phyloP scores from a whole-genome alignment of 495 filamentous ascomycete species.

The Paragyromitra xinjiangensis region DNA sequence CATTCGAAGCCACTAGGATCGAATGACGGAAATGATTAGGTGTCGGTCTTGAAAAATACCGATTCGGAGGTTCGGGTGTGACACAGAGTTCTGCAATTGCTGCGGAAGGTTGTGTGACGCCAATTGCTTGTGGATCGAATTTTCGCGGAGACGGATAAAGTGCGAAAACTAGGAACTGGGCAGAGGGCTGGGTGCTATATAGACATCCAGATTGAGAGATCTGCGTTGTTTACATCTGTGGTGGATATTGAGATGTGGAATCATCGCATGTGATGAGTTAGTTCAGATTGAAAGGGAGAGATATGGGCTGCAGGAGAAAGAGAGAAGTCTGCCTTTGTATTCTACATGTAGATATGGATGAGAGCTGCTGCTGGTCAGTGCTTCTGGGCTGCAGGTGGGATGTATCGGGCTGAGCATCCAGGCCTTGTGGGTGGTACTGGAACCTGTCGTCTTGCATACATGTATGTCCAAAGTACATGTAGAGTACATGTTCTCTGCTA shows the following conservation, averaged over 20 bases:
- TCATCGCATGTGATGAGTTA: slow-evolving; percentile 18
- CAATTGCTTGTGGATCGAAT: background rate
- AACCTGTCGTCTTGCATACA: background rate
- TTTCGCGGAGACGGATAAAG: background rate
- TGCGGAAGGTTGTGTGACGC: slow-evolving; percentile 8
- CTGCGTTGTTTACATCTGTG: slow-evolving; percentile 23
- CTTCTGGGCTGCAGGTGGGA: slow-evolving; percentile 41
- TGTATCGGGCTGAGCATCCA: slow-evolving; percentile 15
- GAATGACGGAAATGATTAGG: background rate
- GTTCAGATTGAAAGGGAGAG: slow-evolving; percentile 22
- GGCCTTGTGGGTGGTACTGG: slow-evolving; percentile 4
- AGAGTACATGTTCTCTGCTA: background rate
- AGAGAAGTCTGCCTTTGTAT: background rate
- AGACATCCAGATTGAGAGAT: slow-evolving; percentile 17
- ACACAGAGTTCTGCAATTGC: background rate
- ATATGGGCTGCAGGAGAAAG: background rate
- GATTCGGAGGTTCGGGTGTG: background rate
- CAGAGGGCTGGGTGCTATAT: background rate
- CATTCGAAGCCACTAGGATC: background rate
- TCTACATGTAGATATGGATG: slow-evolving; percentile 2
- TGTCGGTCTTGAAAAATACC: background rate
- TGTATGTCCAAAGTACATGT: background rate
- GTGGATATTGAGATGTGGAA: slow-evolving; percentile 7
- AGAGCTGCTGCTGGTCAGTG: slow-evolving; percentile 34
- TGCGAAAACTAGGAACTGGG: background rate